phyloP scores from a whole-genome alignment of 768 basidiomycete species.

The Rhodotorula sphaerocarpa region DNA sequence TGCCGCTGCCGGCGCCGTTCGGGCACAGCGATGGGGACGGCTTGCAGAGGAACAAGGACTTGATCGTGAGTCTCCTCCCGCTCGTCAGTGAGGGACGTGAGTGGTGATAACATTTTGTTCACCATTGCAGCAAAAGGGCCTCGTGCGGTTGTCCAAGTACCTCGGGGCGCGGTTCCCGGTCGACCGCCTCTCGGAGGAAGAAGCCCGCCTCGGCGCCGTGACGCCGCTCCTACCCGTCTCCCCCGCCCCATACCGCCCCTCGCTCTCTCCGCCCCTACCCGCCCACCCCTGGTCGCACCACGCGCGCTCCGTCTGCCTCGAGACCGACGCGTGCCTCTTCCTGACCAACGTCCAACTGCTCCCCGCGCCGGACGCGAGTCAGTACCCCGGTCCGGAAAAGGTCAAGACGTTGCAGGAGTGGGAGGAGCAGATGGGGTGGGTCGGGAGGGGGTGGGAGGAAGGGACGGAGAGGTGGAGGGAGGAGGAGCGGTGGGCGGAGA shows the following conservation, averaged over 20 bases:
- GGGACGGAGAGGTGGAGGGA: conserved; percentile 1
- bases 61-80: conserved; percentile 24
- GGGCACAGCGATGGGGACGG: conserved; percentile 32
- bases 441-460: conserved; percentile 15
- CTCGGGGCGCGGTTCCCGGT: background rate
- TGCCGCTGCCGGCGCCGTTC: conserved; percentile 7
- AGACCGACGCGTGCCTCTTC: conserved; percentile 25
- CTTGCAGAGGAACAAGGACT: conserved; percentile 26
- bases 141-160: conserved; percentile 6
- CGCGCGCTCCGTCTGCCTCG: conserved; percentile 19
- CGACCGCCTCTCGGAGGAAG: background rate
- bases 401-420: conserved; percentile 5
- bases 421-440: conserved; percentile 19
- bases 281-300: conserved; percentile 31
- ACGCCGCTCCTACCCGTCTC: background rate
- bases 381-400: conserved; percentile 11
- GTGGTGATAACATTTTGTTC: too few species aligned
- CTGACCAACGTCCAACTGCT: conserved; percentile 33
- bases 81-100: background rate
- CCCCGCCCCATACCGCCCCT: background rate
- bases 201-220: background rate
- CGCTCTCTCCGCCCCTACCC: conserved; percentile 7
- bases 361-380: conserved; percentile 23
- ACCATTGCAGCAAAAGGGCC: conserved; percentile 22
- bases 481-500: conserved; percentile 24